These are phyloP conservation scores for Nigrospora oryzae DNA, from an alignment of 2,329 filamentous ascomycete species.

Conservation along the genomic window DNA sequence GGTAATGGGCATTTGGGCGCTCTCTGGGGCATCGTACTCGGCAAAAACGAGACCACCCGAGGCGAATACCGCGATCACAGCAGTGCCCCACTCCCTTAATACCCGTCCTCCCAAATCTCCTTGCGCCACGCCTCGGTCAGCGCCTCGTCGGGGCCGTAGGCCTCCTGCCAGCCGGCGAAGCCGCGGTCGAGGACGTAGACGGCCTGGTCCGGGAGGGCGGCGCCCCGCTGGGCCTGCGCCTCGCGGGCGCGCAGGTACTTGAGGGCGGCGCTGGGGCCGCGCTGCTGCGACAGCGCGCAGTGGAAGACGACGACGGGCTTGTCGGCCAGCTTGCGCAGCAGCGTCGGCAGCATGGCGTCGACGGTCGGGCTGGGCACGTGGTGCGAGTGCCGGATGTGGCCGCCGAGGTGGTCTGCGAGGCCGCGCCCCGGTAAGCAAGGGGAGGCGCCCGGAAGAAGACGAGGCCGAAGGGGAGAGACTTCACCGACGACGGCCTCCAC, in stretches of 20 bases:
- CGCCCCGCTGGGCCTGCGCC: conserved; percentile 13
- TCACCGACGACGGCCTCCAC: too few relatives aligned
- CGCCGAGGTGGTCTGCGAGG: conserved; percentile 70
- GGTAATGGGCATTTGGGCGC: too few relatives aligned
- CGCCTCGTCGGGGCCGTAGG: conserved; percentile 66
- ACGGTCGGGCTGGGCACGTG: conserved; percentile 69
- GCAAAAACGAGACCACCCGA: too few relatives aligned
- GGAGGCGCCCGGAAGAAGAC: too few relatives aligned
- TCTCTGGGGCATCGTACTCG: too few relatives aligned
- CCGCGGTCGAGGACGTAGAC: conserved; percentile 78
- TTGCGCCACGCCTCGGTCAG: conserved; percentile 79
- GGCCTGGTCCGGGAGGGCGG: conserved; percentile 43
- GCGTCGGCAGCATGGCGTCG: conserved; percentile 69
- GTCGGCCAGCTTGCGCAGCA: conserved; percentile 68
- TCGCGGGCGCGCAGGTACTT: conserved; percentile 68
- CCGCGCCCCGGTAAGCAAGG: too few relatives aligned
- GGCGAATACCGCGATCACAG: too few relatives aligned
- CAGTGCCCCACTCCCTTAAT: conserved; percentile 16
- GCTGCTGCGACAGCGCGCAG: conserved; percentile 84
- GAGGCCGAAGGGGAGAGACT: too few relatives aligned
- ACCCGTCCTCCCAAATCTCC: conserved; percentile 67
- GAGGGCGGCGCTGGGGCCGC: conserved; percentile 78
- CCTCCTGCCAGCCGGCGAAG: conserved; percentile 84
- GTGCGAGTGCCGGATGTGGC: conserved; percentile 71
- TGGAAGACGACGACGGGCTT: conserved; percentile 89